Conservation (phyloP, 768 basidiomycete species). For the Clitopilus passeckerianus region DNA sequence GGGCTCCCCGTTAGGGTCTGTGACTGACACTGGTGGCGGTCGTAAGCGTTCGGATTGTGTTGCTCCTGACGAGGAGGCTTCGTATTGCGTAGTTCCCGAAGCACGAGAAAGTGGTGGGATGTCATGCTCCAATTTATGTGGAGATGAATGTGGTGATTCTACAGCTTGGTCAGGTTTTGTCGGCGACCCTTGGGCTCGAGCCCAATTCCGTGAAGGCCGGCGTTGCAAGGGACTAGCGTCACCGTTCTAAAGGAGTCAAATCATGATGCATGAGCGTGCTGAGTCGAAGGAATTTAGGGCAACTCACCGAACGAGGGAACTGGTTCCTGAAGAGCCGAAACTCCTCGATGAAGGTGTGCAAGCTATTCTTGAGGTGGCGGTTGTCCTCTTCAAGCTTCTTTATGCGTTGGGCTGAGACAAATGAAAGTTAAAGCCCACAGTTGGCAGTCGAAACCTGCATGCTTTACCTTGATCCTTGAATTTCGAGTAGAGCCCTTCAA, state of each 20-base stretch:
- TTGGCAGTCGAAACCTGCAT: conserved; percentile 3
- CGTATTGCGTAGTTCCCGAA: conserved; percentile 20
- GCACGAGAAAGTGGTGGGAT: conserved; percentile 35
- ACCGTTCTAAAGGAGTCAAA: conserved; percentile 24
- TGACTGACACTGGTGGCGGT: conserved; percentile 22
- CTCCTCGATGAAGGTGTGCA: conserved; percentile 67
- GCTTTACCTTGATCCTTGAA: conserved; percentile 71
- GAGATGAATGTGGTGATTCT: conserved; percentile 79
- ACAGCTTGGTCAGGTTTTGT: conserved; percentile 58
- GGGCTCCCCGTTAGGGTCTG: conserved; percentile 23
- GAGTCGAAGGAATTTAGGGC: background rate
- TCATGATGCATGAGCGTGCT: conserved; percentile 5
- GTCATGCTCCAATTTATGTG: conserved; percentile 75
- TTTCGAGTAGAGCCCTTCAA: conserved; percentile 63
- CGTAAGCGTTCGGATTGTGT: conserved; percentile 26
- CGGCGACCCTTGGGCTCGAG: conserved; percentile 74
- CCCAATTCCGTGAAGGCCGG: conserved; percentile 89
- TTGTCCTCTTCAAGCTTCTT: conserved; percentile 75
- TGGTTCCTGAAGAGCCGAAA: conserved; percentile 38
- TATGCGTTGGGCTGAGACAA: conserved; percentile 57
- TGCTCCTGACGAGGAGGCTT: conserved; percentile 10
- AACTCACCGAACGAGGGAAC: conserved; percentile 33
- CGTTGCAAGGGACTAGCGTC: conserved; percentile 46
- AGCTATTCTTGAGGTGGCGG: conserved; percentile 52
- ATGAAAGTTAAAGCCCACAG: background rate